These are phyloP conservation scores for Stipa capillata DNA, from an alignment of 176 grass and related monocot species.

Conservation along the genomic window DNA sequence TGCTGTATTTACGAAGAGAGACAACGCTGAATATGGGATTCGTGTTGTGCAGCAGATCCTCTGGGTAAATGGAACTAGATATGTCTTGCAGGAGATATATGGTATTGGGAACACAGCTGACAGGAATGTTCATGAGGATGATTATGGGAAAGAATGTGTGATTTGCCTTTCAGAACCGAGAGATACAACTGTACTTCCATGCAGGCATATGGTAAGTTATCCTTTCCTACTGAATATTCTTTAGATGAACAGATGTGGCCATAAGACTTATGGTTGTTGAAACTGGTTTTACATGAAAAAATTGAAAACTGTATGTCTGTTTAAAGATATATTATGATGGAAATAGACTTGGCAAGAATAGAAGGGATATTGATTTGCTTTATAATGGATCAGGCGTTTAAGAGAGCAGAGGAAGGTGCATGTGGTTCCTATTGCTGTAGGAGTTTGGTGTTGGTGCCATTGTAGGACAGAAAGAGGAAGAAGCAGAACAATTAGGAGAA, in stretches of 20 bases:
- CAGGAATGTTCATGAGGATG: conserved; percentile 24
- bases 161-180: conserved; percentile 63
- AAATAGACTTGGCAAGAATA: background rate
- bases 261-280: background rate
- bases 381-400: background rate
- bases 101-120: conserved; percentile 44
- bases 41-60: conserved; percentile 44
- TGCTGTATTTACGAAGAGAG: conserved; percentile 53
- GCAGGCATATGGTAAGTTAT: conserved; percentile 63
- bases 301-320: background rate
- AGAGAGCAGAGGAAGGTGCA: background rate
- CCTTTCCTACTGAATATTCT: background rate
- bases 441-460: background rate
- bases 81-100: conserved; percentile 64
- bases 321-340: background rate
- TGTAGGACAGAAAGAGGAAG: background rate
- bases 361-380: background rate
- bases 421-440: background rate
- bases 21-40: conserved; percentile 23
- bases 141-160: conserved; percentile 64
- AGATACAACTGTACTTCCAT: conserved; percentile 56
- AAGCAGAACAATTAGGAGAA: background rate
- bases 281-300: background rate
- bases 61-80: conserved; percentile 48
- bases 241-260: background rate